Base-by-base conservation (phyloP, 768 basidiomycete genomes). In the Trametes gibbosa region DNA sequence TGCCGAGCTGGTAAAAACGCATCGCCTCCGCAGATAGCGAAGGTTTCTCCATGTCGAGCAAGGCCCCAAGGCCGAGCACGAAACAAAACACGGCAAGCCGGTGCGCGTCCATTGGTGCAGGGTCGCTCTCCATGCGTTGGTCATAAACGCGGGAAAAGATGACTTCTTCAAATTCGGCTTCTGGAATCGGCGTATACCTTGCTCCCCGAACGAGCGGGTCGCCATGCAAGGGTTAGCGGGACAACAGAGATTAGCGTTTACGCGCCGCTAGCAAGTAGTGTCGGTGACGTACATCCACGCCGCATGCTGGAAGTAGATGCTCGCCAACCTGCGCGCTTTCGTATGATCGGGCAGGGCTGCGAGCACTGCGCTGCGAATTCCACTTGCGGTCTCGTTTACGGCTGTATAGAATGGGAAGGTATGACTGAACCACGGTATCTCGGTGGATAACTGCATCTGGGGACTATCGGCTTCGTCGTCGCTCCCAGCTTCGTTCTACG, bases 161-260 rank as follows among this genome's bases (percentile, higher is more conserved):
- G 21, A 66, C 74, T 46, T 79, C 77, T 48, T 78, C 77, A 62
- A 85, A 85, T 55, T 87, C 85, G 21, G 68, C 64, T 65, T 85
- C 81, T 25, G 79, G 74, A 59, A 88, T 82, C n/a, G 86, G 86
- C 14, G 77, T 80, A 72, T 88, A 87, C 85, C 85, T 87, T 60
- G 17, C 14, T 41, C 1, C 24, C 39, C 27, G 17, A 23, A 32
- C 29, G 29, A 32, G 29, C 10, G 29, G 29, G 29, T 32, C 4
- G 29, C 29, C 29, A 32, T 32, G 29, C 29, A 10, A 32, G 10
- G 29, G 29, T 32, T 32, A 32, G 29, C 14, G 21, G 34, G 24
- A 27, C n/a, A 14, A 23, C 6, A 16, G 6, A 14, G 14, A 42
- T 56, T 41, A 56, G 55, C 55, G 39, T 56, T 50, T 40, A 17